Conservation (phyloP, 1,284 basidiomycete species). For the Ustilago loliicola region DNA sequence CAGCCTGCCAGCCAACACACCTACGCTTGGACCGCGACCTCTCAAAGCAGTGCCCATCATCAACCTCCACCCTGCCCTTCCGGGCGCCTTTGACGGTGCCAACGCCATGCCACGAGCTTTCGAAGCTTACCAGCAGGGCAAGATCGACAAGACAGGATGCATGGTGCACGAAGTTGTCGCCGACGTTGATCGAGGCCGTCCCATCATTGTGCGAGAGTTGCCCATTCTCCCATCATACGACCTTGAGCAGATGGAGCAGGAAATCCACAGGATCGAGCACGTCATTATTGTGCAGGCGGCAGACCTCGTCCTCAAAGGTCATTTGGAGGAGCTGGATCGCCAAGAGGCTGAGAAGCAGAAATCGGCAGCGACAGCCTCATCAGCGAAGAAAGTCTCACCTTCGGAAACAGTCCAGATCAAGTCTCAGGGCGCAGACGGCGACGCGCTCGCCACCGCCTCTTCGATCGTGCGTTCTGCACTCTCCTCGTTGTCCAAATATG, state of each 20-base stretch:
- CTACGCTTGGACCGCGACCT: constrained; percentile 43
- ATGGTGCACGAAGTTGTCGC: constrained; percentile 96
- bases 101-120: constrained; percentile 89
- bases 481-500: constrained; percentile 11
- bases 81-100: constrained; percentile 92
- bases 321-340: constrained; percentile 40
- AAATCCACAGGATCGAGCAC: constrained; percentile 88
- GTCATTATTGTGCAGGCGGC: constrained; percentile 83
- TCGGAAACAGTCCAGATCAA: constrained; percentile 21
- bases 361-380: not conserved
- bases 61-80: constrained; percentile 95
- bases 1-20: constrained; percentile 41
- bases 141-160: constrained; percentile 76
- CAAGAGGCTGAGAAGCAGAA: constrained; percentile 23
- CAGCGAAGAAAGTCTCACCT: constrained; percentile 13
- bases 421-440: not conserved
- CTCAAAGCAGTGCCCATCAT: constrained; percentile 82
- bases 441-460: constrained; percentile 18
- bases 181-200: constrained; percentile 92
- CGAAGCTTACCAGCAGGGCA: constrained; percentile 84
- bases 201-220: constrained; percentile 84
- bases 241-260: constrained; percentile 80
- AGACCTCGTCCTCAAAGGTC: constrained; percentile 48
- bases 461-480: constrained; percentile 19
- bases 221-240: constrained; percentile 80